Evolutionary conservation across 306 rosid genomes (phyloP).

Genomic region (Begonia loranthoides): DNA sequence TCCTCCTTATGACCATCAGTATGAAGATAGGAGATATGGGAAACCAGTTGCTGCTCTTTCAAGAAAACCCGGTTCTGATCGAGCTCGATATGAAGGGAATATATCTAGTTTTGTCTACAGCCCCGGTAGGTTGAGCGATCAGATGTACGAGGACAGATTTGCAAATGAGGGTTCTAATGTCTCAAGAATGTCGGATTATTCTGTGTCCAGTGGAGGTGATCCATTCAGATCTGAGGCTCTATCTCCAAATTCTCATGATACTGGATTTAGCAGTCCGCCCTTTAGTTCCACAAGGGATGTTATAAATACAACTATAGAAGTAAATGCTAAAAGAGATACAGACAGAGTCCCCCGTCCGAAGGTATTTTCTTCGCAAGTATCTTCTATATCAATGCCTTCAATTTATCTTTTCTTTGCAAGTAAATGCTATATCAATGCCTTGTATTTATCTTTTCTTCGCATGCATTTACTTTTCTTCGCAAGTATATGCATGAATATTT

Average conservation of each 20-base stretch:
- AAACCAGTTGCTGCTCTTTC: conserved; percentile 52
- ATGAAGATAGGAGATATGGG: conserved; percentile 86
- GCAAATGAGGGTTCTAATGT: conserved; percentile 62
- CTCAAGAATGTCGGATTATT: conserved; percentile 67
- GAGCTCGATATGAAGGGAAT: conserved; percentile 68
- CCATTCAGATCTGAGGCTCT: conserved; percentile 48
- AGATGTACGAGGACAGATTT: conserved; percentile 53
- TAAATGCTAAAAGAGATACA: conserved; percentile 26
- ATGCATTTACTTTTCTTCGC: conserved; percentile 15
- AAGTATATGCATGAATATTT: background rate
- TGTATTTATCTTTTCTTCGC: too few relatives aligned
- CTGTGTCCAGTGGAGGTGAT: conserved; percentile 59
- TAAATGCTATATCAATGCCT: background rate
- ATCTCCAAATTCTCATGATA: conserved; percentile 52
- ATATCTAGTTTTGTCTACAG: conserved; percentile 50
- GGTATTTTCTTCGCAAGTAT: conserved; percentile 22
- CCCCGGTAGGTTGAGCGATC: conserved; percentile 64
- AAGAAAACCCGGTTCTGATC: conserved; percentile 86
- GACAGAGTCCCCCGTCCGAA: conserved; percentile 28
- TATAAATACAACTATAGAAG: conserved; percentile 31
- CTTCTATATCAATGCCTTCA: background rate
- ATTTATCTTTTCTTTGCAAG: conserved; percentile 9
- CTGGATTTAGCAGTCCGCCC: conserved; percentile 44
- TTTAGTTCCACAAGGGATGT: conserved; percentile 27
- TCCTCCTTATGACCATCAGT: conserved; percentile 96